Evolutionary conservation across 805 yeast genomes (phyloP).

Genomic region (Wickerhamomyces hampshirensis): DNA sequence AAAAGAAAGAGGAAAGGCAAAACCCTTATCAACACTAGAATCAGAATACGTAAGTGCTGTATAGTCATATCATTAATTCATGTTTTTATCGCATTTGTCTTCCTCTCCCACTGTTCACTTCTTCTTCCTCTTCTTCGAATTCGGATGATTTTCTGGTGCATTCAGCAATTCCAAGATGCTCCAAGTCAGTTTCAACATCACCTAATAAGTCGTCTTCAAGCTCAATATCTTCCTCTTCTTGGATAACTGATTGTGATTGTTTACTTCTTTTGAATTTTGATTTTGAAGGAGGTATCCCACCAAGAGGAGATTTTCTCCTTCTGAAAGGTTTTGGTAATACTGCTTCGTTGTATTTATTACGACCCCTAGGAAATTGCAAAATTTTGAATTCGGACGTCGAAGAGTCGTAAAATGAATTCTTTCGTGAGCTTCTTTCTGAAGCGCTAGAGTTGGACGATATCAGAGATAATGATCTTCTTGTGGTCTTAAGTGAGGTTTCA

Average conservation of each 20-base stretch:
- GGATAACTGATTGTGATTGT: slow-evolving; percentile 17
- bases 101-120: slow-evolving; percentile 13
- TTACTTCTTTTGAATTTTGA: slow-evolving; percentile 16
- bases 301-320: slow-evolving; percentile 26
- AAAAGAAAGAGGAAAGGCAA: too few relatives aligned
- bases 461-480: slow-evolving; percentile 31
- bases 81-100: slow-evolving; percentile 6
- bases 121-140: slow-evolving; percentile 17
- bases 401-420: slow-evolving; percentile 36
- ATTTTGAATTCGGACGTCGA: slow-evolving; percentile 27
- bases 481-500: slow-evolving; percentile 21
- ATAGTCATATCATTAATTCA: too few relatives aligned
- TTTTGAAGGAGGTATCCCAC: slow-evolving; percentile 17
- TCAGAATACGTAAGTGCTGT: too few relatives aligned
- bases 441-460: slow-evolving; percentile 34
- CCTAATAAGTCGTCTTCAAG: slow-evolving; percentile 12
- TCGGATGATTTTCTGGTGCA: slow-evolving; percentile 22
- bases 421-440: slow-evolving; percentile 35
- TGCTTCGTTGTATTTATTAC: slow-evolving; percentile 17
- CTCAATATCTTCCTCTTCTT: slow-evolving; percentile 21
- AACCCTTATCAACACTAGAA: too few relatives aligned
- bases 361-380: slow-evolving; percentile 14
- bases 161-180: slow-evolving; percentile 16
- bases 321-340: slow-evolving; percentile 19
- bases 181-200: slow-evolving; percentile 20